Evolutionary conservation across 805 yeast species (phyloP), one percentile per base, ranked within the genome.

Genomic region (Saturnispora silvae): DNA sequence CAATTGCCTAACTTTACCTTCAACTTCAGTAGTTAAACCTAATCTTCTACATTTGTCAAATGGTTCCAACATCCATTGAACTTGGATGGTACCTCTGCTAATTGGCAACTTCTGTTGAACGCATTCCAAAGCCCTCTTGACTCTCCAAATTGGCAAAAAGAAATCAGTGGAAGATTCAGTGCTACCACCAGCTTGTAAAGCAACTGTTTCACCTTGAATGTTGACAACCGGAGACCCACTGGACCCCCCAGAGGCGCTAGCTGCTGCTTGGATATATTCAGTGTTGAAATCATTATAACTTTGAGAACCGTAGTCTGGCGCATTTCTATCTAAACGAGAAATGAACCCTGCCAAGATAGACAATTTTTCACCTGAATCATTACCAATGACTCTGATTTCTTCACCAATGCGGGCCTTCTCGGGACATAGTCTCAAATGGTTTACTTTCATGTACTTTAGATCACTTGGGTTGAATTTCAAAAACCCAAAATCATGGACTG

Each of bases 141-240:
- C 94, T 52, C 96, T 67, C 57, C 76, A 77, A 6, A 87, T 73
- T 0, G 96, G 96, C 35, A 87, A 60, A 53, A 87, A 87, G 61
- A 83, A 87, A 61, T 87, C 96, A 0, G 96, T 87, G 0, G 96
- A 83, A 1, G 95, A 87, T 47, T 82, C 92, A 1, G 86, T 72
- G 5, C 82, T 74, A 3, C 96, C 96, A 52, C 96, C 96, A 2
- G 96, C 96, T 59, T 85, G 95, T 36, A 87, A 62, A 0, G 96
- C 96, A 15, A 87, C 83, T 0, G 89, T 95, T 51, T 75, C 59
- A 3, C 96, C 96, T 47, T 81, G 79, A 31, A 80, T 75, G 56
- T 85, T 80, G 2, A 87, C 94, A n/a, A 87, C 96, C 0, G 96
- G 96, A 3, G 95, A 84, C 7, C 96, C 96, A 34, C 92, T 79